A percentile compares a stretch with the other conserved stretches of the same genome.
Conservation (phyloP, 2,329 filamentous ascomycete genomes). For the Exophiala sp. region DNA sequence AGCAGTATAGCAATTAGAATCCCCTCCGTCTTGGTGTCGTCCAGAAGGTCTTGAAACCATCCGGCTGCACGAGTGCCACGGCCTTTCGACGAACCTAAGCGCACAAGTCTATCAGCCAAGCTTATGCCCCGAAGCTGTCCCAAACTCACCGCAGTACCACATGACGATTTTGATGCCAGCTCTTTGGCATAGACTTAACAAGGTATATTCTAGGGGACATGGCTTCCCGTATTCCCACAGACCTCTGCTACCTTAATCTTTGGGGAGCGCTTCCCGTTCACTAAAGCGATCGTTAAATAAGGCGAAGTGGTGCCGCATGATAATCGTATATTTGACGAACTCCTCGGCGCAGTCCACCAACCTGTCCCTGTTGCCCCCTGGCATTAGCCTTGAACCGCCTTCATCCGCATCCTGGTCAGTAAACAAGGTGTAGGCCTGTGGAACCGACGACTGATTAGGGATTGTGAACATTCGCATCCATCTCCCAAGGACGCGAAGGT, state of each 20-base stretch:
- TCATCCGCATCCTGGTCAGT: slow-evolving; percentile 45
- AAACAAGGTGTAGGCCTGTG: slow-evolving; percentile 62
- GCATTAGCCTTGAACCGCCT: slow-evolving; percentile 50
- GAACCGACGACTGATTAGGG: slow-evolving; percentile 63
- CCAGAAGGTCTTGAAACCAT: slow-evolving; percentile 56
- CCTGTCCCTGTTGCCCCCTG: slow-evolving; percentile 56
- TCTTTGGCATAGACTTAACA: slow-evolving; percentile 35
- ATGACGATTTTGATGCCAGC: slow-evolving; percentile 35
- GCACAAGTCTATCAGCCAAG: no score
- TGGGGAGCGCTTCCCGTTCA: slow-evolving; percentile 42
- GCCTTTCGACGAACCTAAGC: slow-evolving; percentile 52
- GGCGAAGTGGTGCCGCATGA: slow-evolving; percentile 61
- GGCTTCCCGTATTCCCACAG: neutral
- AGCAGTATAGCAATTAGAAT: slow-evolving; percentile 28
- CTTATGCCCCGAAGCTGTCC: no score
- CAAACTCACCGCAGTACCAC: slow-evolving; percentile 43
- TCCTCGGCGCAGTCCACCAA: slow-evolving; percentile 68
- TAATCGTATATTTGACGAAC: slow-evolving; percentile 64
- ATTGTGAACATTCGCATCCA: slow-evolving; percentile 70
- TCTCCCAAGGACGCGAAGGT: slow-evolving; percentile 60
- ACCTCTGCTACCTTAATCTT: neutral
- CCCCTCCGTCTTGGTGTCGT: slow-evolving; percentile 30
- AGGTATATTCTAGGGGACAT: slow-evolving; percentile 5
- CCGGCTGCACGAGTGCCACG: slow-evolving; percentile 53
- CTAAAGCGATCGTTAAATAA: slow-evolving; percentile 63